Conservation (phyloP, 2,329 filamentous ascomycete genomes). For the Xylariaceae sp. region DNA sequence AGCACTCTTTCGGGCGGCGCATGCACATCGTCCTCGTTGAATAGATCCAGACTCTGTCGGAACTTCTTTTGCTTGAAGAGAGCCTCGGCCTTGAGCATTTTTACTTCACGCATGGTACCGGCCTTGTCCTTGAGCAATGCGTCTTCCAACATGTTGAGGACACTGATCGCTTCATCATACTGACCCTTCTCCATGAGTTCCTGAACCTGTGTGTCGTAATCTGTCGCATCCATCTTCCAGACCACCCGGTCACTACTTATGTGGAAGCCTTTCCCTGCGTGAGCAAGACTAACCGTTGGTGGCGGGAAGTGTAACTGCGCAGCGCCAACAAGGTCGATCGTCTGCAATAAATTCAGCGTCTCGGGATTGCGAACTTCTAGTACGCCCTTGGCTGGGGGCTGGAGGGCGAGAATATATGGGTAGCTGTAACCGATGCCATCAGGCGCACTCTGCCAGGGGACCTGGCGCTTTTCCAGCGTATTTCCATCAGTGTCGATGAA, state of each 20-base stretch:
- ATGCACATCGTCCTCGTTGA: conserved; percentile 75
- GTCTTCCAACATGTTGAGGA: conserved; percentile 86
- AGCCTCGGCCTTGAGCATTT: conserved; percentile 83
- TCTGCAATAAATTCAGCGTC: conserved; percentile 84
- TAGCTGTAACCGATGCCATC: conserved; percentile 95
- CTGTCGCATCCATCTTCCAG: conserved; percentile 92
- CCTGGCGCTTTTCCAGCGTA: conserved; percentile 73
- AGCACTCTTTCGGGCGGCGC: conserved; percentile 88
- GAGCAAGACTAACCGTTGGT: conserved; percentile 86
- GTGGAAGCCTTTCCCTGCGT: conserved; percentile 92
- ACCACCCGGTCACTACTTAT: conserved; percentile 86
- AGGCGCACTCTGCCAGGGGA: conserved; percentile 86
- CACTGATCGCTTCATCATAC: conserved; percentile 87
- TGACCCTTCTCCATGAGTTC: conserved; percentile 67
- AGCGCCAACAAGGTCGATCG: conserved; percentile 73
- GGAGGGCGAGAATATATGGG: conserved; percentile 85
- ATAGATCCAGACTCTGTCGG: conserved; percentile 79
- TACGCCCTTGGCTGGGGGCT: conserved; percentile 73
- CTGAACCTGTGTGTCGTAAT: conserved; percentile 85
- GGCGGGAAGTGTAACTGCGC: conserved; percentile 86
- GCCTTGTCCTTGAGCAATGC: conserved; percentile 80
- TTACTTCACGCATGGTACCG: conserved; percentile 74
- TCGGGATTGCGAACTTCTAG: conserved; percentile 91
- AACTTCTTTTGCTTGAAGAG: conserved; percentile 82
- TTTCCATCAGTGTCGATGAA: conserved; percentile 85